Base-by-base conservation (phyloP, 139 green algal species). In the Micractinium sp. region DNA sequence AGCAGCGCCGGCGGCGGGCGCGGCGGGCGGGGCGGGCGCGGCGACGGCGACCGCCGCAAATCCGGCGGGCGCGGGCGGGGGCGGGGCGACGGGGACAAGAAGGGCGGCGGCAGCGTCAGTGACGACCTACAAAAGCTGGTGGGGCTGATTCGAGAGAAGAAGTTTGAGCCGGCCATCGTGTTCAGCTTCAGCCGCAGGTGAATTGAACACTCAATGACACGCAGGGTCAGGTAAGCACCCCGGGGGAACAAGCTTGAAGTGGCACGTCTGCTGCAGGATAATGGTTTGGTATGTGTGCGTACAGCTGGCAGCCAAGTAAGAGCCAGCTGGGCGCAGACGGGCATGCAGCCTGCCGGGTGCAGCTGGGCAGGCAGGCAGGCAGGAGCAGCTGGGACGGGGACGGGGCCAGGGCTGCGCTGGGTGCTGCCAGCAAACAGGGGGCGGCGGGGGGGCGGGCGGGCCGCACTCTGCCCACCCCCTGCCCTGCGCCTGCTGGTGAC, bases 141-240 rank as follows among this genome's bases (percentile, higher is more conserved):
- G 36, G 91, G 93, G 82, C 90, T 93, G 36, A 61, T 93, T 2
- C 89, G 97, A 88, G 87, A 94, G 29, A 86, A 91, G 69, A 75
- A 93, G 1, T 95, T 96, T 63, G 85, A 98, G 39, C 98, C 98
- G 0, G 94, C 96, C 71, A 99, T 99, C 78, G 94, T 99, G 35
- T 99, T 99, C 91, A 95, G 89, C 91, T 99, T 99, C 90, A 93
- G 79, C 69, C 88, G 96, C 14, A 93, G 93, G 92, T 89, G 92
- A 71, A 27, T 27, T 81, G 23, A 39, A 38, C 35, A 41, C 5
- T 56, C 5, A 56, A 56, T 9, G 9, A 56, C 47, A 56, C 47
- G 9, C 47, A 56, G 47, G 47, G 47, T 9, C 5, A 56, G 47
- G 47, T 56, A 56, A 56, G 47, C 47, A 56, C 5, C 5, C 7